These are phyloP conservation scores for Fusarium succisae DNA, from an alignment of 2,329 filamentous ascomycete species.

Conservation along the genomic window DNA sequence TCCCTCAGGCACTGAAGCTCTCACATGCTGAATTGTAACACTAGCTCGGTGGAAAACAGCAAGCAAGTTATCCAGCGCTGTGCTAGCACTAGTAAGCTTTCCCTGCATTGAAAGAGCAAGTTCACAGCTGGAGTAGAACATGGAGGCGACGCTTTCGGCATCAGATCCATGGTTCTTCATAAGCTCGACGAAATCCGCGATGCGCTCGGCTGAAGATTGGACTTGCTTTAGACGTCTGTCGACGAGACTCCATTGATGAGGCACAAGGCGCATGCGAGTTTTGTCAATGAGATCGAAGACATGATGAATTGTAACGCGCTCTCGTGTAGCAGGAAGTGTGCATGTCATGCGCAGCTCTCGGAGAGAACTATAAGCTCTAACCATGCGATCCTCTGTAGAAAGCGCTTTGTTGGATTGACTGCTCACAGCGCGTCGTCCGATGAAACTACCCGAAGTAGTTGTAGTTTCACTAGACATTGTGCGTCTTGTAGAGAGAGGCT, in stretches of 20 bases:
- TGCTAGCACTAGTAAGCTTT: neutral
- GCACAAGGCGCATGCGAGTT: neutral
- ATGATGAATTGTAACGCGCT: neutral
- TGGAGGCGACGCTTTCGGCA: neutral
- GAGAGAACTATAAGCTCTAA: neutral
- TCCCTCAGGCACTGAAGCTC: neutral
- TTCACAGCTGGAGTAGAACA: neutral
- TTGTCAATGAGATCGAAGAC: neutral
- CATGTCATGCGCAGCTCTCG: neutral
- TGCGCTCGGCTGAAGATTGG: neutral
- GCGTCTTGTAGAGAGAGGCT: neutral
- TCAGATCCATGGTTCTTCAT: neutral
- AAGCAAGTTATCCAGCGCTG: neutral
- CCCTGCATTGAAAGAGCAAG: neutral
- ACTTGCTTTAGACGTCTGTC: neutral
- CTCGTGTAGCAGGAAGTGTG: neutral
- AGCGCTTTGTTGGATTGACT: neutral
- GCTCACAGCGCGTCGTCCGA: neutral
- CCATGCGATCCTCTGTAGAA: neutral
- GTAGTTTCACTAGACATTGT: neutral
- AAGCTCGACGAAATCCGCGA: neutral
- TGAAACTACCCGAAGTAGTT: neutral
- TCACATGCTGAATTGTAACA: neutral
- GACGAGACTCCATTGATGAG: neutral
- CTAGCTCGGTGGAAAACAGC: neutral